Base-by-base conservation (phyloP, 2,329 filamentous ascomycete genomes). In the Chrysosporium queenslandicum region DNA sequence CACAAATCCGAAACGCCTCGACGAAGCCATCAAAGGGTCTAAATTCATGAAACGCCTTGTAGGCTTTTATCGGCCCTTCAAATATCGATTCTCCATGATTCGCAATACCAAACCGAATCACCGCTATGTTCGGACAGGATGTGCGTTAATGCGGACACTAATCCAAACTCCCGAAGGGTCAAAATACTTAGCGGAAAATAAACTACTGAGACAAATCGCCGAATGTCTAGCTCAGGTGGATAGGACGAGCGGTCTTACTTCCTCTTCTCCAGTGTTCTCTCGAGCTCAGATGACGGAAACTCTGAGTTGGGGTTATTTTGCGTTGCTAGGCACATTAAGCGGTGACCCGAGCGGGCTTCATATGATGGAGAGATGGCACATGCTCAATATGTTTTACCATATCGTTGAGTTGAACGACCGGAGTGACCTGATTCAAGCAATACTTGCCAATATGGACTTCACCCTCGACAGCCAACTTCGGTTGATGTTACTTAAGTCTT, bases 381-480 rank as follows among this genome's bases (percentile, higher is more conserved):
- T 98, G 77, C 90, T 96, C 71, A 97, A 97, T 68, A 98, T 98
- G 88, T 94, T 97, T 77, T 98, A 98, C 66, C 92, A 97, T 68
- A 95, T 98, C 56, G 80, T 96, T 53, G 91, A 97, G 63, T 76
- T 95, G 41, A 88, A 86, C 61, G 86, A 92, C 67, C 85, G 92
- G 2, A 88, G 91, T 42, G 92, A 98, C 66, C 75, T 98, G 54
- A 88, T 97, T 65, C 88, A 90, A 64, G 77, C 91, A 8, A 77
- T 98, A 29, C 77, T 98, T 7, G 84, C 86, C 46, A 92, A 90
- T 62, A 90, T 98, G 69, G 91, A 98, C 69, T 98, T 95, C 65
- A 86, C 83, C 18, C 74, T 94, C 21, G 83, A 85, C 57, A 91
- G 90, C 1, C 92, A 98, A 66, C 86, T 94, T 18, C 81, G 92